Evolutionary conservation across 306 rosid genomes (phyloP), one percentile per base, ranked within the genome.

Genomic region (Castanospermum australe): DNA sequence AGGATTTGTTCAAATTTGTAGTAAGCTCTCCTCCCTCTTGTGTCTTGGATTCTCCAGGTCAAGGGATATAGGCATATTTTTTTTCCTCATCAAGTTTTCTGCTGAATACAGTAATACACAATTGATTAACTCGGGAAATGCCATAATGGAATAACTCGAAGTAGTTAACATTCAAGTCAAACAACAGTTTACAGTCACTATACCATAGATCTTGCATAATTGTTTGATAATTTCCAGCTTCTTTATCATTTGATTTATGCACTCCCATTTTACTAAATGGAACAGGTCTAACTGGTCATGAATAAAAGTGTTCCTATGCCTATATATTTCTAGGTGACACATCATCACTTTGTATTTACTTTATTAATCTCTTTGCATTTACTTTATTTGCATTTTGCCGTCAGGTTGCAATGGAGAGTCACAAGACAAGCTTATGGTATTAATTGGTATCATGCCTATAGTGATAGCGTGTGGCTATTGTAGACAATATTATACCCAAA

Each of bases 1-100:
- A 79, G 99, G 99, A 76, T 91, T 91, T 55, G 97, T 91, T 44
- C 98, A 82, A 76, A 95, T 86, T 70, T 89, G 92, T 64, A 84
- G 74, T 62, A 83, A 54, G 11, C 21, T 73, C 57, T 86, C 91
- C 5, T 87, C 90, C 39, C 82, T 86, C 81, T 77, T 89, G 71
- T 41, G 78, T 79, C 79, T 84, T 41, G 81, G 75, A 50, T 78
- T 82, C 84, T 87, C 89, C 81, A 87, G 35, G 36, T 88, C 86
- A 80, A 92, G 78, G 57, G 94, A 75, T 47, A 87, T 67, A 13
- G 91, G 90, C 82, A 73, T 22, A 73, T 91, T 93, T 89, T 90
- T n/a, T 93, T 73, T 78, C 82, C 10, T 86, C 92, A 0, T 79
- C 96, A 24, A 30, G 35, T 89, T 87, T 85, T 56, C 97, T 87